Evolutionary conservation across 495 filamentous ascomycete species (phyloP), one percentile per base, ranked within the genome.

Genomic region (Aspergillus baeticus): DNA sequence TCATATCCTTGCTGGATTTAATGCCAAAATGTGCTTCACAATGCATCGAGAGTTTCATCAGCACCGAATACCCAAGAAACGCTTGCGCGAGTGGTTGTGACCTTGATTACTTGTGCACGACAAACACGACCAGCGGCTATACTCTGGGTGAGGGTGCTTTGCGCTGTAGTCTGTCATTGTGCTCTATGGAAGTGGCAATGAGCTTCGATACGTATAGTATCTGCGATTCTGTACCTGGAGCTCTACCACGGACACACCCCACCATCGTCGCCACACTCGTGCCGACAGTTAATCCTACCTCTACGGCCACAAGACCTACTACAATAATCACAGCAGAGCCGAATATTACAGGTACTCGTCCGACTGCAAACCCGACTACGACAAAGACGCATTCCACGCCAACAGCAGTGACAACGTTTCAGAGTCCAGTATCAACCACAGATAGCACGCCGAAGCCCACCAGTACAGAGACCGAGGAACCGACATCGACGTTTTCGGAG

Each of bases 131-230:
- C 10, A 80, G 78, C 53, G 86, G 85, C 29, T 85, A 85, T 54
- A 89, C 88, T 0, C 51, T 92, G 44, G 87, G 87, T 10, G 88
- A 90, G 67, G 86, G 77, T 6, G 84, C 81, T 8, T 64, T 88
- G 52, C 78, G 81, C 55, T 92, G 88, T 64, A 77, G 85, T 11
- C 66, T 79, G 43, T 77, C 79, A 1, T 46, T 58, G 20, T 83
- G 80, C 45, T 54, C 71, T 17, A 43, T 66, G 15, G 52, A 64
- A 2, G 58, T 65, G 6, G 51, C 62, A 5, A 49, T 64, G 13
- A 62, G 42, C 10, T 61, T 64, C 6, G 73, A 71, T 36, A 82
- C 78, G 15, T 84, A 83, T 61, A 65, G 70, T 46, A 85, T 89
- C 66, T 90, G 87, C 58, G 69, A 72, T 41, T 75, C 74, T 2